Conservation (phyloP, 2,329 filamentous ascomycete species). For the Verticillium longisporum region DNA sequence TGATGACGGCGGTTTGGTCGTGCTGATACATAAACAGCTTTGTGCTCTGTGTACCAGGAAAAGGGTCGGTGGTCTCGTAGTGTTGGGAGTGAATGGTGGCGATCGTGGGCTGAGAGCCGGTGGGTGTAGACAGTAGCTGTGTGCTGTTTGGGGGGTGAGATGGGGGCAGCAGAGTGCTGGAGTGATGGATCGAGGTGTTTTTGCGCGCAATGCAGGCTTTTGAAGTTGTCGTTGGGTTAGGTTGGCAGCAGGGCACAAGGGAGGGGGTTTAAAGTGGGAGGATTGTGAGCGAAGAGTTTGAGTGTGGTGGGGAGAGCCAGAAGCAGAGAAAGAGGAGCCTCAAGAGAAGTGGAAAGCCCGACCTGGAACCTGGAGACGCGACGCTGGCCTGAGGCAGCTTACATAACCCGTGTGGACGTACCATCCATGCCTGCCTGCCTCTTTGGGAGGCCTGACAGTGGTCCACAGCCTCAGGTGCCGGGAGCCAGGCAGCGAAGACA, state of each 20-base stretch:
- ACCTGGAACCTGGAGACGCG: neutral
- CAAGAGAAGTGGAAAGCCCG: neutral
- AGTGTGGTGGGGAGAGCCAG: constrained; percentile 1
- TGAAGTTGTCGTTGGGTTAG: neutral
- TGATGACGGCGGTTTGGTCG: constrained; percentile 83
- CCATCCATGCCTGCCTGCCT: neutral
- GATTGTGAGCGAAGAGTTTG: constrained; percentile 2
- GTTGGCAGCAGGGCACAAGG: neutral
- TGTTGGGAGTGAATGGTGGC: neutral
- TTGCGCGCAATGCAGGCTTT: neutral
- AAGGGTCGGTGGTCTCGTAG: constrained; percentile 5
- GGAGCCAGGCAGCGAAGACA: neutral
- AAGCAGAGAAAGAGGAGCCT: constrained; percentile 1
- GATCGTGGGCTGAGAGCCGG: constrained; percentile 3
- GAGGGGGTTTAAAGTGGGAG: neutral
- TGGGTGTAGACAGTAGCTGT: neutral
- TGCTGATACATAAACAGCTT: constrained; percentile 96
- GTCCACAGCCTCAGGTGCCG: too few relatives aligned
- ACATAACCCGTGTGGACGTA: neutral
- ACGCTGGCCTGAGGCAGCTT: neutral
- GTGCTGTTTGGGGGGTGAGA: neutral
- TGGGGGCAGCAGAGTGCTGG: constrained; percentile 1
- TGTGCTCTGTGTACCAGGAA: constrained; percentile 8
- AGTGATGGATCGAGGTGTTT: neutral
- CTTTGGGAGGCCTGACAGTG: neutral